Base-by-base conservation (phyloP, 2,329 filamentous ascomycete genomes). In the Fusarium chlamydosporum region DNA sequence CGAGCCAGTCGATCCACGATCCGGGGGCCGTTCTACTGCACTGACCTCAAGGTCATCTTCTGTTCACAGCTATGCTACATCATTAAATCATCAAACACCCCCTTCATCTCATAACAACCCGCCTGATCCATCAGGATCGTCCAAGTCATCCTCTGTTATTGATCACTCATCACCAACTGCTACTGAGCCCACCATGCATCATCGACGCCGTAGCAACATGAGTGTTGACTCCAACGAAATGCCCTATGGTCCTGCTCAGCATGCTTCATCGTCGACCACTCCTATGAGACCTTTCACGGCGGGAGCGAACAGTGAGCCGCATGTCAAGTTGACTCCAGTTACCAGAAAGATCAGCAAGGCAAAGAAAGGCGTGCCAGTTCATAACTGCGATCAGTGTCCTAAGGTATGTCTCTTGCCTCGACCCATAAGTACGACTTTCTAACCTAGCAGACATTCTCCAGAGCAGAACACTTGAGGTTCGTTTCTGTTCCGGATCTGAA, bases 381-480 rank as follows among this genome's bases (percentile, higher is more conserved):
- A 88, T 74, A 81, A 79, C 4, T 88, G 86, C 67, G 82, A 87
- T 7, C 77, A 80, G 55, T 88, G 85, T 68, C 76, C 82, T 18
- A 88, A 87, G 81, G 85, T 86, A 77, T 37, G 47, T 29, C 59
- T 42, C 55, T 37, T 38, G 42, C 40, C 38, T 31, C 35, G n/a
- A 7, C 18, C 46, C 27, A 27, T 7, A 27, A 42, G 37, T 43
- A 26, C 65, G 46, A 20, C 38, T 27, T 37, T 61, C 50, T 65
- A 31, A 69, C 45, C 16, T 35, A 47, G 18, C 10, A 89, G 87
- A 89, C 85, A 3, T 89, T 89, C 65, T 89, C 87, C 13, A 81
- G 88, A 72, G 88, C 87, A 31, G 87, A 89, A 72, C 88, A 89
- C 76, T 77, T 89, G 41, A 86, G 86, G 87, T 89, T 75, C 66